Conservation (phyloP, 257 asterid species). For the Penstemon eatonii region DNA sequence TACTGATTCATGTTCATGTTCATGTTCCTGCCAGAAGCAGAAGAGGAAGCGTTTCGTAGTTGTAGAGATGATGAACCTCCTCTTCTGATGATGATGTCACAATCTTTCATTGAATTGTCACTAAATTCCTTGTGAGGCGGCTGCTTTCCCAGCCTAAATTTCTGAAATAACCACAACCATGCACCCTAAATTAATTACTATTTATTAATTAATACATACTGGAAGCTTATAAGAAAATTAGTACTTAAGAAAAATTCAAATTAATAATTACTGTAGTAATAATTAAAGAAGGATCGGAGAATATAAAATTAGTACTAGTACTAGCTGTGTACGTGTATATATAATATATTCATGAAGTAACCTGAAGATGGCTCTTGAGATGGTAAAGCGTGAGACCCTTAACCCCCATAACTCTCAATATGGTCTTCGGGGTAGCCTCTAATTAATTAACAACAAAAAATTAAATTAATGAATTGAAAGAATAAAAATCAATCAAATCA, state of each 20-base stretch:
- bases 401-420: conserved; percentile 98
- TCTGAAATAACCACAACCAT: conserved; percentile 39
- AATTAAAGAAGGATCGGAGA: too few relatives aligned
- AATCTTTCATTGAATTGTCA: conserved; percentile 90
- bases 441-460: background rate
- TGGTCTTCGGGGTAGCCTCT: conserved; percentile 99
- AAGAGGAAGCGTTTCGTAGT: too few relatives aligned
- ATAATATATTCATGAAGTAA: too few relatives aligned
- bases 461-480: too few relatives aligned
- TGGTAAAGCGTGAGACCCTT: conserved; percentile 96
- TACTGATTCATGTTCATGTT: too few relatives aligned
- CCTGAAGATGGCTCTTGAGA: conserved; percentile 99
- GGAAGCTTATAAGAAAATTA: background rate
- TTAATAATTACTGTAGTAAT: too few relatives aligned
- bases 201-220: background rate
- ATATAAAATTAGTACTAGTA: background rate
- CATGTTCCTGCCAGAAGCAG: too few relatives aligned
- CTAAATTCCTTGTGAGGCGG: conserved; percentile 98
- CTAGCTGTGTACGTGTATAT: too few relatives aligned
- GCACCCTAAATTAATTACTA: background rate
- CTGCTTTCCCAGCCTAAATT: conserved; percentile 96
- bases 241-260: background rate
- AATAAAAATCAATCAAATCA: too few relatives aligned
- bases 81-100: conserved; percentile 39
- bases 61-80: too few relatives aligned